These are phyloP conservation scores for Hortiboletus rubellus DNA, from an alignment of 1,284 basidiomycete species.

Conservation along the genomic window DNA sequence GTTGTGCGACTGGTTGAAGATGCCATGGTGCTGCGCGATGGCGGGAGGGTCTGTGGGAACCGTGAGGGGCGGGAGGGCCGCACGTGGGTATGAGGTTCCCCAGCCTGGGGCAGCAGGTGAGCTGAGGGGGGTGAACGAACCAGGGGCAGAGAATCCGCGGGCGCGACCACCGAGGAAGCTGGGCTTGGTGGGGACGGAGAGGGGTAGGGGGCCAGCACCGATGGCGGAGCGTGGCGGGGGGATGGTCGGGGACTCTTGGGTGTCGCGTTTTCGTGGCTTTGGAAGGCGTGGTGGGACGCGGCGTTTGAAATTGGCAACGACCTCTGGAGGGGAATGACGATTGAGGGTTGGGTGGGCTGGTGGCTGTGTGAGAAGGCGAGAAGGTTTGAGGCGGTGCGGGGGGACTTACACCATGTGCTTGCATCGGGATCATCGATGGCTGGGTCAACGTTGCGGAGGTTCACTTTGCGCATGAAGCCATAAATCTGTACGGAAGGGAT, in stretches of 20 bases:
- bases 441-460: constrained; percentile 87
- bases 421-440: constrained; percentile 91
- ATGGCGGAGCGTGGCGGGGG: constrained; percentile 73
- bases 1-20: constrained; percentile 59
- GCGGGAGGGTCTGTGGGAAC: constrained; percentile 71
- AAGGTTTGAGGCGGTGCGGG: constrained; percentile 18
- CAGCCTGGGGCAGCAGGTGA: constrained; percentile 56
- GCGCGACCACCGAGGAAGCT: constrained; percentile 53
- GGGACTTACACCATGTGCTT: constrained; percentile 85
- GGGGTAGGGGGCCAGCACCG: constrained; percentile 60
- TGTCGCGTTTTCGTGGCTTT: constrained; percentile 76
- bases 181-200: constrained; percentile 53
- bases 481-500: constrained; percentile 66
- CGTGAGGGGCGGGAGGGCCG: constrained; percentile 75
- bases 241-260: constrained; percentile 57
- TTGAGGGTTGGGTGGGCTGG: constrained; percentile 85
- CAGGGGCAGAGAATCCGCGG: constrained; percentile 78
- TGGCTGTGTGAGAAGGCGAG: constrained; percentile 22
- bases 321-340: constrained; percentile 80
- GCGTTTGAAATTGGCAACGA: constrained; percentile 88
- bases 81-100: constrained; percentile 58
- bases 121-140: constrained; percentile 67
- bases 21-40: constrained; percentile 50
- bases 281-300: constrained; percentile 88
- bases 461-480: constrained; percentile 94